These are phyloP conservation scores for Diaporthe sp. DNA, from an alignment of 2,329 filamentous ascomycete species.

Conservation along the genomic window DNA sequence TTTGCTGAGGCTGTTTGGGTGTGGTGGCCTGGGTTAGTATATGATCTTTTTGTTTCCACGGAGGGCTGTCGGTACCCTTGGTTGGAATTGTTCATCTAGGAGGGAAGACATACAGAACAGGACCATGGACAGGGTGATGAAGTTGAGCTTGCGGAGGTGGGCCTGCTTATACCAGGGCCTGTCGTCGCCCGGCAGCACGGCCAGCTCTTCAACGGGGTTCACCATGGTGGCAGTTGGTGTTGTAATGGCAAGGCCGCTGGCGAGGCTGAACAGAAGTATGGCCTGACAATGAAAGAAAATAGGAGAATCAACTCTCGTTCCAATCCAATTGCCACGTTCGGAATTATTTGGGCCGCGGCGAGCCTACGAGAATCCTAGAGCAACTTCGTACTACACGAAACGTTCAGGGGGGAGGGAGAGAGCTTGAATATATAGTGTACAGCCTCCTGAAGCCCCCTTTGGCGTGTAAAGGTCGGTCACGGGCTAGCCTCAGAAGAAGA, in stretches of 20 bases:
- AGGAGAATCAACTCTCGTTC: not conserved
- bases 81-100: not conserved
- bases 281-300: not conserved
- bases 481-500: not conserved
- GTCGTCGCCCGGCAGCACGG: not conserved
- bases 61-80: too few species aligned
- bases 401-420: not conserved
- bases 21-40: not conserved
- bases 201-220: not conserved
- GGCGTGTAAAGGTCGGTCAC: not conserved
- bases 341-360: too few species aligned
- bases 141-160: constrained; percentile 31
- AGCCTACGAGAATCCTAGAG: not conserved
- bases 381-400: not conserved
- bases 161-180: constrained; percentile 32
- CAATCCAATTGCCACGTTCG: not conserved
- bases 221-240: not conserved
- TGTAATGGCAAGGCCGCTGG: not conserved
- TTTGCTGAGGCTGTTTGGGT: constrained; percentile 23
- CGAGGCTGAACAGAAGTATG: not conserved
- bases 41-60: not conserved
- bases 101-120: constrained; percentile 27
- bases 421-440: not conserved
- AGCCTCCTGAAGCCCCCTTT: constrained; percentile 25
- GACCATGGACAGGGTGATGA: constrained; percentile 26